phyloP scores from a whole-genome alignment of 352 stramenopile species.

The Halophytophthora polymorphica region DNA sequence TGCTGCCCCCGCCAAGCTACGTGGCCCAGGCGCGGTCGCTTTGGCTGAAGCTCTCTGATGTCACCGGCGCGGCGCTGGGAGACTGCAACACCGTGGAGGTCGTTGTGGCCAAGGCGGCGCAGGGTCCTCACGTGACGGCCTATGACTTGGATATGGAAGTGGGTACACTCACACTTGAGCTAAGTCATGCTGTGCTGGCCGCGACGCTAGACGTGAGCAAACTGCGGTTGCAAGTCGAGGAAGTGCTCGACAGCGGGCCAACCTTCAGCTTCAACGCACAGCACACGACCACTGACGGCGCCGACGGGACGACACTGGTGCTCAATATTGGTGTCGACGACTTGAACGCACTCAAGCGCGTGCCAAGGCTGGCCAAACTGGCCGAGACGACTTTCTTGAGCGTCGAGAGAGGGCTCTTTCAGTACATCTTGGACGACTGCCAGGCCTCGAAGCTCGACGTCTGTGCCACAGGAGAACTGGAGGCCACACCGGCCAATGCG shows the following conservation, averaged over 20 bases:
- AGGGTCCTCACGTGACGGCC: conserved; percentile 29
- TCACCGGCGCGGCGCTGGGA: conserved; percentile 41
- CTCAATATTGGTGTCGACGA: conserved; percentile 37
- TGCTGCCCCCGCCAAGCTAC: conserved; percentile 37
- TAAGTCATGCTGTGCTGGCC: conserved; percentile 34
- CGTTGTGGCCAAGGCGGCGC: conserved; percentile 28
- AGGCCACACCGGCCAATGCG: conserved; percentile 8
- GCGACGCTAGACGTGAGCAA: conserved; percentile 43
- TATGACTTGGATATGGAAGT: conserved; percentile 58
- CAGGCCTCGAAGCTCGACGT: conserved; percentile 21
- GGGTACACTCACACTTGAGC: conserved; percentile 30
- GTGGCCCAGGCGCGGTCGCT: conserved; percentile 40
- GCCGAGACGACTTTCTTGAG: conserved; percentile 31
- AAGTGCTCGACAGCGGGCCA: conserved; percentile 1
- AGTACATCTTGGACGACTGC: conserved; percentile 49
- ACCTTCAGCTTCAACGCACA: conserved; percentile 23
- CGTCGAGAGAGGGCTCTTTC: conserved; percentile 28
- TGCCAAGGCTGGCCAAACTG: conserved; percentile 26
- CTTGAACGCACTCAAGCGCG: conserved; percentile 47
- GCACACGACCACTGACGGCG: conserved; percentile 41
- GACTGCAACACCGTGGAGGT: conserved; percentile 49
- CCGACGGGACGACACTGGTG: conserved; percentile 36
- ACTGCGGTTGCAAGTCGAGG: conserved; percentile 40
- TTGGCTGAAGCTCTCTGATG: conserved; percentile 41
- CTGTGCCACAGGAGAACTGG: conserved; percentile 27